These are phyloP conservation scores for Colletotrichum lindemuthianum DNA, from an alignment of 2,329 filamentous ascomycete genomes.

Conservation along the genomic window DNA sequence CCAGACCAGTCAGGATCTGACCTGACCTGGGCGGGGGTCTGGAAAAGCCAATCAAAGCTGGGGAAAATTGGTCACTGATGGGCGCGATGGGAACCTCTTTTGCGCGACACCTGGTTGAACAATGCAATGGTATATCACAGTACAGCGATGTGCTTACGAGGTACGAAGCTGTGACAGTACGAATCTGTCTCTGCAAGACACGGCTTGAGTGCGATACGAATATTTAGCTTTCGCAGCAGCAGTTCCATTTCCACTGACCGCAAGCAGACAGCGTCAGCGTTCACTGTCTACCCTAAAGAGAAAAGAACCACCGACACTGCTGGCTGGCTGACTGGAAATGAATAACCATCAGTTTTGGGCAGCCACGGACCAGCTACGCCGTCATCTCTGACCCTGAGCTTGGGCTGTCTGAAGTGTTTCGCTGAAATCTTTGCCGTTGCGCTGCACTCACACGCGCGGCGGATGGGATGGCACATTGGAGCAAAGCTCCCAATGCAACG, in stretches of 20 bases:
- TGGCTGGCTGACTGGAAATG: too few relatives aligned
- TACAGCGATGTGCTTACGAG: slow-evolving; percentile 17
- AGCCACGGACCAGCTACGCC: slow-evolving; percentile 15
- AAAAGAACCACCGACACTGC: too few relatives aligned
- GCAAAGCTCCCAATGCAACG: slow-evolving; percentile 18
- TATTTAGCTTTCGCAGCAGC: too few relatives aligned
- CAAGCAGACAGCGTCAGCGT: not conserved
- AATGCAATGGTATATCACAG: slow-evolving; percentile 9
- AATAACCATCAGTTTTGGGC: not conserved
- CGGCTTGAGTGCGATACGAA: not conserved
- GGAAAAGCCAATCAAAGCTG: slow-evolving; percentile 15
- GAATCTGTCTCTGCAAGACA: not conserved
- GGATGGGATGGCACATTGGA: slow-evolving; percentile 34
- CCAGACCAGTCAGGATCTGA: slow-evolving; percentile 9
- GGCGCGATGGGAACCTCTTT: slow-evolving; percentile 20
- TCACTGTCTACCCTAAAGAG: too few relatives aligned
- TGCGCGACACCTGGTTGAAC: slow-evolving; percentile 14
- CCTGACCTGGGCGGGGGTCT: slow-evolving; percentile 11
- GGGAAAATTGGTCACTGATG: slow-evolving; percentile 27
- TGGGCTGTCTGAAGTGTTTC: slow-evolving; percentile 5
- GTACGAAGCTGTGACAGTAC: slow-evolving; percentile 22
- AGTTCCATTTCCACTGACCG: not conserved
- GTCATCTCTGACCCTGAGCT: not conserved
- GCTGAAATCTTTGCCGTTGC: slow-evolving; percentile 6
- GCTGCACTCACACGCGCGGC: not conserved